Base-by-base conservation (phyloP, 2,329 filamentous ascomycete genomes). In the Sclerotinia subarctica region DNA sequence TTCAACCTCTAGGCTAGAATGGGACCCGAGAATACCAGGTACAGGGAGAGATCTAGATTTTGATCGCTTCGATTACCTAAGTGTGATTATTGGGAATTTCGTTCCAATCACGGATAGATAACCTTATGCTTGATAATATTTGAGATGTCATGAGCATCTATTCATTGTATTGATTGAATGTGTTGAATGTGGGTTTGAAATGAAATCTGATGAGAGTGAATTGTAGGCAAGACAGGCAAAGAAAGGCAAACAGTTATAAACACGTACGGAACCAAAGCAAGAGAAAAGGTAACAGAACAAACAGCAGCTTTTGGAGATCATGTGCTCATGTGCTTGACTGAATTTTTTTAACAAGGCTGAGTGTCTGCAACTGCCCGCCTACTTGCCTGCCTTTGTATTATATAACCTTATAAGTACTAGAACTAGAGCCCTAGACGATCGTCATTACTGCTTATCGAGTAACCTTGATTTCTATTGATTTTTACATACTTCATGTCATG, bases 301-400 rank as follows among this genome's bases (percentile, higher is more conserved):
- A 29, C 26, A 21, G 19, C 58, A n/a, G n/a, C n/a, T n/a, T n/a
- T 35, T 24, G 19, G 46, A 10, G 58, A 62, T 62, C 58, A 60
- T 47, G 58, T 60, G 58, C 58, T 49, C 58, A 60, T 47, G 58
- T 60, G 58, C 58, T 49, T 54, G 32, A 21, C 3, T 32, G 13
- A 13, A 32, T 32, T 8, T 54, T 54, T 8, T 21, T 35, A 60
- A 60, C 44, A 60, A 60, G 57, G 57, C 58, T 49, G 58, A 15
- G 38, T 42, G 38, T 10, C 35, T 35, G 35, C 29, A 2, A 5
- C 29, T 29, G 29, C 29, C 29, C 5, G 29, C 10, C 35, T 35
- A 3, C 11, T 29, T 29, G 29, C 52, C 29, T 54, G 21, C 52
- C 42, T 47, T 47, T 59, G 38, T 32, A 32, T 8, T 19, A 44